phyloP scores from a whole-genome alignment of 257 asterid species.

The Plantago ovata region DNA sequence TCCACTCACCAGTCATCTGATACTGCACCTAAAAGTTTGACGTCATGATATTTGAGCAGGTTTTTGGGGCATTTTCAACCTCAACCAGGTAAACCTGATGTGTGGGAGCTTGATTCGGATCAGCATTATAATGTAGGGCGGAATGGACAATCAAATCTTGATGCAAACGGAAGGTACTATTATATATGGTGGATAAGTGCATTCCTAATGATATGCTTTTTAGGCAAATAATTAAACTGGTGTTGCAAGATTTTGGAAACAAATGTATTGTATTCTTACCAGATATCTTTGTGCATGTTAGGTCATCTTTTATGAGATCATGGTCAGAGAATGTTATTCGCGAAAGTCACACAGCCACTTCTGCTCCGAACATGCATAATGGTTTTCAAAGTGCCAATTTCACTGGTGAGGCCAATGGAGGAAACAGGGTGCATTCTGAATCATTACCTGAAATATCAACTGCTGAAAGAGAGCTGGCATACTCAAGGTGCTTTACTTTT shows the following conservation, averaged over 20 bases:
- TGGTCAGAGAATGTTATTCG: constrained; percentile 79
- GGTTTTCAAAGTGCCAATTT: constrained; percentile 43
- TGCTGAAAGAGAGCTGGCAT: constrained; percentile 49
- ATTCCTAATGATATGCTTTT: constrained; percentile 3
- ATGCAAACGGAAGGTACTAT: constrained; percentile 55
- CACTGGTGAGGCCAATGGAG: constrained; percentile 43
- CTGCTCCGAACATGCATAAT: constrained; percentile 37
- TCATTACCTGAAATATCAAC: constrained; percentile 65
- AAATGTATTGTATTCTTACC: constrained; percentile 1
- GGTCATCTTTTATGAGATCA: constrained; percentile 70
- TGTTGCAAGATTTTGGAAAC: neutral
- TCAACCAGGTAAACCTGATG: constrained; percentile 70
- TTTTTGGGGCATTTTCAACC: constrained; percentile 95
- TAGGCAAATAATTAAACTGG: constrained; percentile 11
- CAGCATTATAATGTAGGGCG: constrained; percentile 52
- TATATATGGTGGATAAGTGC: constrained; percentile 7
- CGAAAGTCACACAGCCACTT: constrained; percentile 44
- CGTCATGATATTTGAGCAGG: constrained; percentile 43
- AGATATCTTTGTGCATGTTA: constrained; percentile 28
- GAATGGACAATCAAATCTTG: constrained; percentile 46
- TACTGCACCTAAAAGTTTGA: constrained; percentile 12
- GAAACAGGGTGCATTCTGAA: constrained; percentile 52
- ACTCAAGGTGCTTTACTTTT: constrained; percentile 57
- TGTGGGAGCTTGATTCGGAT: constrained; percentile 80
- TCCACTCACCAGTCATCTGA: constrained; percentile 14